Conservation (phyloP, 352 stramenopile genomes). For the Phytopythium mirpurense region DNA sequence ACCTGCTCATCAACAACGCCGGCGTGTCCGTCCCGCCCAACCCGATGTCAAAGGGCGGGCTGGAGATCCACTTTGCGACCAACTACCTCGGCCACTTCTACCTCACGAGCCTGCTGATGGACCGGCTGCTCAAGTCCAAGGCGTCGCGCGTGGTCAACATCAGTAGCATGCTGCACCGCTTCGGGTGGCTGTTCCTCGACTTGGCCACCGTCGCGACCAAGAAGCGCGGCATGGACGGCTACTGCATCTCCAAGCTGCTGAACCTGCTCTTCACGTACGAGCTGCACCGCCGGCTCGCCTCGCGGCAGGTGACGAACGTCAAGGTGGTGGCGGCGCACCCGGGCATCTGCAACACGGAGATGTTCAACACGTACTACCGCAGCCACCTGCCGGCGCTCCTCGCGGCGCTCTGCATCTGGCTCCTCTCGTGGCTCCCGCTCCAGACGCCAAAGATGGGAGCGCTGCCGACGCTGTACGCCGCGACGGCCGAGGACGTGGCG, state of each 20-base stretch:
- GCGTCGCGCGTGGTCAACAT: conserved; percentile 40
- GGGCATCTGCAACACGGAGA: conserved; percentile 43
- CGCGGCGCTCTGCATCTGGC: conserved; percentile 28
- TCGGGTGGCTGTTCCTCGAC: conserved; percentile 23
- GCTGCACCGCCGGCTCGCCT: conserved; percentile 34
- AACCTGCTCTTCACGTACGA: conserved; percentile 67
- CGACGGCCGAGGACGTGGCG: conserved; percentile 28
- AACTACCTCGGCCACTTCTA: conserved; percentile 75
- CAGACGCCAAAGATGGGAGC: conserved; percentile 38
- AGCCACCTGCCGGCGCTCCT: conserved; percentile 25
- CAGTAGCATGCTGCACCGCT: conserved; percentile 43
- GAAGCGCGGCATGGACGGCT: conserved; percentile 31
- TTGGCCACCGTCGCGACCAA: conserved; percentile 36
- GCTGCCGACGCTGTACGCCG: conserved; percentile 51
- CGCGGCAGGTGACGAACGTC: conserved; percentile 29
- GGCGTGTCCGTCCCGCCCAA: conserved; percentile 42
- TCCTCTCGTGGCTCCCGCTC: conserved; percentile 35
- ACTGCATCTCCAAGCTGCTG: conserved; percentile 49
- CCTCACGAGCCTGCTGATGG: conserved; percentile 45
- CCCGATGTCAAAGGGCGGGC: conserved; percentile 24
- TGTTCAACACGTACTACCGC: conserved; percentile 41
- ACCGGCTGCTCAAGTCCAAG: conserved; percentile 26
- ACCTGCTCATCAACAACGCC: conserved; percentile 77
- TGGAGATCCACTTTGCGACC: conserved; percentile 62
- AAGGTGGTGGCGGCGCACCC: conserved; percentile 47